Percentiles rank a stretch among this genome's conserved stretches.
Conservation (phyloP, 805 yeast species). For the Yamadazyma insecticola region DNA sequence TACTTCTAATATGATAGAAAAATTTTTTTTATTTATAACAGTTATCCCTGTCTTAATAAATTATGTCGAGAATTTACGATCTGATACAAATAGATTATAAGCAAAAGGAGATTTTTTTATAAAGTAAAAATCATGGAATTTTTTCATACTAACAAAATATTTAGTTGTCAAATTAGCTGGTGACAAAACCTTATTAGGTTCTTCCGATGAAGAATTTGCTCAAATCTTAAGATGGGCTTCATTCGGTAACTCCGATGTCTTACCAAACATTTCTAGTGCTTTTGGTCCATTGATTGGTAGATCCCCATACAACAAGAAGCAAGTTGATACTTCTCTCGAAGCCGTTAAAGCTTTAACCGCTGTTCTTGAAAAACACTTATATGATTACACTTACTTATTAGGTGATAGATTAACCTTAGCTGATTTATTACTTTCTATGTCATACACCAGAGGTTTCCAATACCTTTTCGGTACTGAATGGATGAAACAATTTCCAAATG, state of each 20-base stretch:
- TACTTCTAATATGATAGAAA: constrained; percentile 51
- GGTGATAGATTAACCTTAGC: constrained; percentile 57
- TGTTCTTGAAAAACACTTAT: constrained; percentile 53
- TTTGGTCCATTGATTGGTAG: constrained; percentile 62
- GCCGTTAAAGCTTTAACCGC: constrained; percentile 34
- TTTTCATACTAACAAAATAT: constrained; percentile 16
- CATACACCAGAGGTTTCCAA: constrained; percentile 51
- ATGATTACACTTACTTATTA: constrained; percentile 61
- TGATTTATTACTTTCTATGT: constrained; percentile 53
- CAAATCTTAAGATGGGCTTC: constrained; percentile 74
- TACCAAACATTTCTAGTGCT: constrained; percentile 42
- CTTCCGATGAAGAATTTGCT: constrained; percentile 59
- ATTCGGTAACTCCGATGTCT: constrained; percentile 63
- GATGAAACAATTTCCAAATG: constrained; percentile 58
- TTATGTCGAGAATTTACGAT: constrained; percentile 61
- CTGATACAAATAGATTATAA: constrained; percentile 35
- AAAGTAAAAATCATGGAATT: background rate
- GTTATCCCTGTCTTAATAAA: constrained; percentile 85
- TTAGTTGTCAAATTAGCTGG: constrained; percentile 47
- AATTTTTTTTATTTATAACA: constrained; percentile 45
- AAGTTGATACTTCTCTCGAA: constrained; percentile 43
- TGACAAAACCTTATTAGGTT: constrained; percentile 54
- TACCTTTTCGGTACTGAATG: constrained; percentile 59
- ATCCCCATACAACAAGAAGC: constrained; percentile 74
- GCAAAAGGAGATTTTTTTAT: background rate